Evolutionary conservation across 495 filamentous ascomycete species (phyloP).

Genomic region (Antarctomyces pellizariae): DNA sequence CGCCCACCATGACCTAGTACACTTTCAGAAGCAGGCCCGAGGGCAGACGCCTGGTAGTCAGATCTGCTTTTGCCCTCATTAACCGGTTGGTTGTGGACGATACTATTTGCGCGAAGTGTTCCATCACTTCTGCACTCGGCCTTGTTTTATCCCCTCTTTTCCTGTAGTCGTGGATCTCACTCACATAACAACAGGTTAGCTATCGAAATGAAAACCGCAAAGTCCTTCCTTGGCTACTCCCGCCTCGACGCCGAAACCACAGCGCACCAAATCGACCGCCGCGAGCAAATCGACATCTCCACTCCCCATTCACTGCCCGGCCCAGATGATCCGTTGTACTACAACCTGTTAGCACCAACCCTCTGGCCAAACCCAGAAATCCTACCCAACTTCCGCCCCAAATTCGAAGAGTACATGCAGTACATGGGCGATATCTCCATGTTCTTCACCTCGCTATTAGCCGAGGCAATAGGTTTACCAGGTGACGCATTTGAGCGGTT

Average conservation of each 20-base stretch:
- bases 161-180: conserved; percentile 1
- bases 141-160: neutral
- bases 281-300: conserved; percentile 83
- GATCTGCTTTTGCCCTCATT: too few species aligned
- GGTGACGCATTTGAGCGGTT: conserved; percentile 54
- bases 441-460: conserved; percentile 64
- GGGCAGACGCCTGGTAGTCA: too few species aligned
- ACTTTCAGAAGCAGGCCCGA: too few species aligned
- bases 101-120: too few species aligned
- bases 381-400: conserved; percentile 48
- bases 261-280: conserved; percentile 33
- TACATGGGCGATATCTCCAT: conserved; percentile 46
- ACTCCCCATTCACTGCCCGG: conserved; percentile 46
- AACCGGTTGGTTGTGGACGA: too few species aligned
- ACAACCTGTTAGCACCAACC: conserved; percentile 65
- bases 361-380: conserved; percentile 58
- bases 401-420: conserved; percentile 50
- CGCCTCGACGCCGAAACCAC: conserved; percentile 38
- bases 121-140: too few species aligned
- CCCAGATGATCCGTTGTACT: conserved; percentile 41
- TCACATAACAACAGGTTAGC: conserved; percentile 24
- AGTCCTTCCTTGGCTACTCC: conserved; percentile 37
- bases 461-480: conserved; percentile 63
- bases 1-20: too few species aligned
- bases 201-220: conserved; percentile 77